Evolutionary conservation across 352 stramenopile species (phyloP).

Genomic region (Aphanomyces astaci): DNA sequence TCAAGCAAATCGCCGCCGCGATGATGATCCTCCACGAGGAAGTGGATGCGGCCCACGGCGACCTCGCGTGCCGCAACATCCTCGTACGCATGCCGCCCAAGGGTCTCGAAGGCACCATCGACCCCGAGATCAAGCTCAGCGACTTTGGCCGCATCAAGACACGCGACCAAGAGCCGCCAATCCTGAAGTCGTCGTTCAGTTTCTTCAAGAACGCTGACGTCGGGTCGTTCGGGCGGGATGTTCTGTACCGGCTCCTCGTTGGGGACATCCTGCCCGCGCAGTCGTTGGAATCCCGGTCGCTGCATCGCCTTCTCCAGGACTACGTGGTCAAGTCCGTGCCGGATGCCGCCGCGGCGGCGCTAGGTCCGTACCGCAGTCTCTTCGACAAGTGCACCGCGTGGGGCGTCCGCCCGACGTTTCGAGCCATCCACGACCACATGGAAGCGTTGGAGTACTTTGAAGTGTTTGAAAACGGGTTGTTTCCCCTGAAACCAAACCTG

Average conservation of each 20-base stretch:
- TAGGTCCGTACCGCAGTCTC: conserved; percentile 59
- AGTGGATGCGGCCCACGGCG: conserved; percentile 69
- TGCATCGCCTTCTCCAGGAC: conserved; percentile 71
- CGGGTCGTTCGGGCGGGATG: conserved; percentile 65
- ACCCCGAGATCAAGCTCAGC: conserved; percentile 73
- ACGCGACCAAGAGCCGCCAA: conserved; percentile 51
- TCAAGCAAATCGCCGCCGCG: conserved; percentile 64
- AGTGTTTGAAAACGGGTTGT: conserved; percentile 59
- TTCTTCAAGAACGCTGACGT: conserved; percentile 82
- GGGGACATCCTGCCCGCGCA: conserved; percentile 68
- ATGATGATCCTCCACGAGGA: conserved; percentile 77
- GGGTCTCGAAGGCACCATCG: conserved; percentile 73
- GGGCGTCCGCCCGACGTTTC: conserved; percentile 71
- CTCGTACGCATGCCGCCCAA: conserved; percentile 69
- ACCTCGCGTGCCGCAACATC: conserved; percentile 81
- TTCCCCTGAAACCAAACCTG: conserved; percentile 54
- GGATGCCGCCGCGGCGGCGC: conserved; percentile 39
- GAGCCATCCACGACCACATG: conserved; percentile 69
- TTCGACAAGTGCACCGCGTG: conserved; percentile 70
- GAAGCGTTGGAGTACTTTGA: conserved; percentile 76
- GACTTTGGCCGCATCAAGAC: conserved; percentile 78
- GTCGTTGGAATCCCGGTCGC: conserved; percentile 57
- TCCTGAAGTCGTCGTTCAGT: conserved; percentile 63
- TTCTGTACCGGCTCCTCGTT: conserved; percentile 68
- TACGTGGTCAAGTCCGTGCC: conserved; percentile 58